Evolutionary conservation across 169 alveolate species (phyloP).

Genomic region (Theileria annulata): DNA sequence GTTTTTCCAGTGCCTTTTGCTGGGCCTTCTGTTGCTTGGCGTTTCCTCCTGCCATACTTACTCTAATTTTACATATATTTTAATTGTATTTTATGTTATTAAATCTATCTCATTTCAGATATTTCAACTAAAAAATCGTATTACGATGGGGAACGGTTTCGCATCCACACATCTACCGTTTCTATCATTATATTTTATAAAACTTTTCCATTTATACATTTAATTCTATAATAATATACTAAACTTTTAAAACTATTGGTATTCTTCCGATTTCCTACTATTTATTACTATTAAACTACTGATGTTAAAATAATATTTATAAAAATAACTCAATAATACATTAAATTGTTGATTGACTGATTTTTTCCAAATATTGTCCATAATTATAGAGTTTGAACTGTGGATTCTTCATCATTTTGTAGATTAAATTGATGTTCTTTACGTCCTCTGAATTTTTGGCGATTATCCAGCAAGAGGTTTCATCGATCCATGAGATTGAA

Average conservation of each 20-base stretch:
- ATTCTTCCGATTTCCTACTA: background rate
- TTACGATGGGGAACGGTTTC: slow-evolving; percentile 7
- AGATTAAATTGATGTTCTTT: slow-evolving; percentile 72
- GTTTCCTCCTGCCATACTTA: slow-evolving; percentile 69
- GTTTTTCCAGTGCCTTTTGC: slow-evolving; percentile 92
- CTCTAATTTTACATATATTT: background rate
- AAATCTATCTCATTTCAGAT: background rate
- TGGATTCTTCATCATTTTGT: slow-evolving; percentile 80
- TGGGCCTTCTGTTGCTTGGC: slow-evolving; percentile 86
- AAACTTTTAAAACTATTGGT: background rate
- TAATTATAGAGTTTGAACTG: slow-evolving; percentile 76
- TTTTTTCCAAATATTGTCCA: slow-evolving; percentile 61
- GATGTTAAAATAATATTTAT: background rate
- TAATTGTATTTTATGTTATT: background rate
- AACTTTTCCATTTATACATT: background rate
- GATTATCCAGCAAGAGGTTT: slow-evolving; percentile 82
- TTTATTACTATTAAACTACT: background rate
- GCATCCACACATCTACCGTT: slow-evolving; percentile 9
- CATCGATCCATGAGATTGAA: slow-evolving; percentile 77
- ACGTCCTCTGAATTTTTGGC: slow-evolving; percentile 85
- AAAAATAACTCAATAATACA: background rate
- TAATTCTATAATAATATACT: background rate
- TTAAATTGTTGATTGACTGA: background rate
- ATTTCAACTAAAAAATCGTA: background rate
- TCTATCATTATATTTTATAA: background rate